Percentiles rank a stretch among this genome's conserved stretches.
Conservation (phyloP, 495 filamentous ascomycete species). For the Cercophora newfieldiana region DNA sequence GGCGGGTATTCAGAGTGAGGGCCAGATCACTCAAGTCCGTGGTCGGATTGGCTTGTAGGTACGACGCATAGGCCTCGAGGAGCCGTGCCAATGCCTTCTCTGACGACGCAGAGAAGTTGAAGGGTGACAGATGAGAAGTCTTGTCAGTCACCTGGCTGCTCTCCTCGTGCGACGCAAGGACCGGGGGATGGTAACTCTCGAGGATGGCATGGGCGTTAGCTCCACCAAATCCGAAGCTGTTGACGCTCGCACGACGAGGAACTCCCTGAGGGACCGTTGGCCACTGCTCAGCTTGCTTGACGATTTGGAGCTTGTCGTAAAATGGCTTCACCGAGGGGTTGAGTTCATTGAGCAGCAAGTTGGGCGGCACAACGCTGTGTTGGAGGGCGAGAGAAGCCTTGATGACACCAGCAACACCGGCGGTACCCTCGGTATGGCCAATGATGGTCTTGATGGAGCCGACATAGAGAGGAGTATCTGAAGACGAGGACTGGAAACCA, state of each 20-base stretch:
- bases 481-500: not conserved
- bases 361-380: constrained; percentile 44
- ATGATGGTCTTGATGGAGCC: constrained; percentile 56
- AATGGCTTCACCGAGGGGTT: constrained; percentile 43
- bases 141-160: not conserved
- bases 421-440: constrained; percentile 55
- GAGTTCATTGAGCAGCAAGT: constrained; percentile 46
- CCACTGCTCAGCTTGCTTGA: constrained; percentile 16
- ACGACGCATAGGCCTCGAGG: constrained; percentile 39
- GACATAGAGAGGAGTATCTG: constrained; percentile 18
- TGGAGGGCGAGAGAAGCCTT: constrained; percentile 53
- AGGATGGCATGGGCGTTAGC: constrained; percentile 17
- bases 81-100: constrained; percentile 35
- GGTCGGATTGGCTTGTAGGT: constrained; percentile 40
- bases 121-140: constrained; percentile 30
- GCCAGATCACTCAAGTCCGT: constrained; percentile 36
- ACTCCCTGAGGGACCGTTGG: not conserved
- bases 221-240: constrained; percentile 19
- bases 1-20: constrained; percentile 35
- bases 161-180: constrained; percentile 20
- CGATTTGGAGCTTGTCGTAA: constrained; percentile 25
- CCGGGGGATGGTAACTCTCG: constrained; percentile 31
- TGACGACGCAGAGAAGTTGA: constrained; percentile 44
- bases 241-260: constrained; percentile 16
- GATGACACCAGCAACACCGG: constrained; percentile 53